phyloP scores from a whole-genome alignment of 176 grass and related monocot species.

The Eleusine coracana region DNA sequence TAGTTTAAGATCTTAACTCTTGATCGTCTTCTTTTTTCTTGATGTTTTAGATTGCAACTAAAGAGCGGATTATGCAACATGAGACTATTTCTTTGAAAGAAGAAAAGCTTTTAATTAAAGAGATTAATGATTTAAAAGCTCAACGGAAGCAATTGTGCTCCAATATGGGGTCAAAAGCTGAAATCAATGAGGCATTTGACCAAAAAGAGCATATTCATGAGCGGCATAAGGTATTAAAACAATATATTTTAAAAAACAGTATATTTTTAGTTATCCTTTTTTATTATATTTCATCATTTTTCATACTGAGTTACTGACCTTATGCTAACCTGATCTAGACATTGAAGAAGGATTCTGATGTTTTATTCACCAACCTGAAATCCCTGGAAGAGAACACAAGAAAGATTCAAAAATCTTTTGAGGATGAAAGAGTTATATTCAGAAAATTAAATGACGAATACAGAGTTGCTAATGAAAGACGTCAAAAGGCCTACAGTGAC shows the following conservation, averaged over 20 bases:
- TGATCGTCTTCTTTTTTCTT: slow-evolving; percentile 27
- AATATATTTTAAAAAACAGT: background rate
- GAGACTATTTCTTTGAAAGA: slow-evolving; percentile 76
- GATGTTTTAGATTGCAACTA: slow-evolving; percentile 64
- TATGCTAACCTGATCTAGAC: slow-evolving; percentile 50
- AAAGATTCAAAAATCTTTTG: slow-evolving; percentile 57
- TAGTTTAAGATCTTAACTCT: slow-evolving; percentile 15
- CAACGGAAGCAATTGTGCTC: slow-evolving; percentile 67
- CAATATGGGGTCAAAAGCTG: slow-evolving; percentile 65
- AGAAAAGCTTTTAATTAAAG: slow-evolving; percentile 82
- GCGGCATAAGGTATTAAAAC: slow-evolving; percentile 64
- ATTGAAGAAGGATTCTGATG: slow-evolving; percentile 85
- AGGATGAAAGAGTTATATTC: slow-evolving; percentile 50
- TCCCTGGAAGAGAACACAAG: slow-evolving; percentile 65
- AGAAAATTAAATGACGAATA: slow-evolving; percentile 63
- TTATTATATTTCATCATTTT: slow-evolving; percentile 25
- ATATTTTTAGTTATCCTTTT: background rate
- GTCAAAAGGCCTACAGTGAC: slow-evolving; percentile 67
- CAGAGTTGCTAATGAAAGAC: slow-evolving; percentile 63
- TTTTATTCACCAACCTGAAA: slow-evolving; percentile 62
- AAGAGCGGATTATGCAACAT: slow-evolving; percentile 78
- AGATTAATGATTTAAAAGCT: slow-evolving; percentile 86
- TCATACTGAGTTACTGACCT: background rate
- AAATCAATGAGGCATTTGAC: slow-evolving; percentile 80
- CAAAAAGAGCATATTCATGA: slow-evolving; percentile 83